These are phyloP conservation scores for Plasmodium reichenowi DNA, from an alignment of 169 alveolate genomes.

Conservation along the genomic window DNA sequence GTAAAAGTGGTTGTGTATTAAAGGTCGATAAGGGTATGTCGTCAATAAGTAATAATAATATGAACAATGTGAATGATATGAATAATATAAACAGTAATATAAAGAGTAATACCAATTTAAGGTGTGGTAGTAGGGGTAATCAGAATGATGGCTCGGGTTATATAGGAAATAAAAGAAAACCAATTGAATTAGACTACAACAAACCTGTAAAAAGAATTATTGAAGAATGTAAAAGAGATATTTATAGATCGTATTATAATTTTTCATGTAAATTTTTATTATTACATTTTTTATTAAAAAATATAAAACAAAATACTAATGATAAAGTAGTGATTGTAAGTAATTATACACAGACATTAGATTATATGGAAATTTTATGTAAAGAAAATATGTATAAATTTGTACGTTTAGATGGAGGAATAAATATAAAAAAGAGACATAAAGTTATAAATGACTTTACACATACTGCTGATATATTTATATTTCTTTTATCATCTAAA, in stretches of 20 bases:
- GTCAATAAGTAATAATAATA: no score
- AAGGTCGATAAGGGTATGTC: no score
- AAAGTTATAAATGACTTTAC: constrained; percentile 86
- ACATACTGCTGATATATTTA: constrained; percentile 89
- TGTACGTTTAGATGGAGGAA: constrained; percentile 93
- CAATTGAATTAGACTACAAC: constrained; percentile 44
- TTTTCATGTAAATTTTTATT: constrained; percentile 79
- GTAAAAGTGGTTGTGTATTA: constrained; percentile 75
- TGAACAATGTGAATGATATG: no score
- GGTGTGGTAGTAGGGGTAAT: no score
- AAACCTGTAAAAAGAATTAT: constrained; percentile 53
- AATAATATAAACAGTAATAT: no score
- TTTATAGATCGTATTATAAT: constrained; percentile 43
- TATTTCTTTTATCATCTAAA: constrained; percentile 95
- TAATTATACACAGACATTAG: constrained; percentile 93
- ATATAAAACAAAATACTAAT: constrained; percentile 83
- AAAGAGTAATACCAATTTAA: no score
- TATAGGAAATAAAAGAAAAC: constrained; percentile 8
- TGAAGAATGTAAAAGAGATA: constrained; percentile 58
- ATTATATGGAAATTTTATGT: constrained; percentile 90
- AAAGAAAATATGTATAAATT: constrained; percentile 88
- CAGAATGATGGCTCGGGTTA: no score
- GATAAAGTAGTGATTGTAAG: constrained; percentile 94
- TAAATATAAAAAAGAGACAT: constrained; percentile 89
- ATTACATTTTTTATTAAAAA: constrained; percentile 82